Conservation (phyloP, 352 stramenopile genomes). For the Aphanomyces invadans region DNA sequence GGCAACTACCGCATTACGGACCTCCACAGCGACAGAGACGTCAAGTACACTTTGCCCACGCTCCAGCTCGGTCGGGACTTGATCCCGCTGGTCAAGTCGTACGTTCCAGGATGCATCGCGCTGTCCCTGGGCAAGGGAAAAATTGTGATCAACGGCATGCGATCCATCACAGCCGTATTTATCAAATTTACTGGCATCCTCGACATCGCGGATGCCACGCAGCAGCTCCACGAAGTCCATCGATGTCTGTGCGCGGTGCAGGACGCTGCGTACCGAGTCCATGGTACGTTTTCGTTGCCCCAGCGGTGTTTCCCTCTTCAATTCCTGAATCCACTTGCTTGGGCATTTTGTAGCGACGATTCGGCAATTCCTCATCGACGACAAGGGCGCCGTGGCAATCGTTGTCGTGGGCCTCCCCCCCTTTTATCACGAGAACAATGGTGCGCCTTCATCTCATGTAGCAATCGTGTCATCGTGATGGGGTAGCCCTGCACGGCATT, state of each 20-base stretch:
- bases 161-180: slow-evolving; percentile 66
- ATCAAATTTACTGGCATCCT: slow-evolving; percentile 54
- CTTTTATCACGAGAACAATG: slow-evolving; percentile 83
- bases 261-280: slow-evolving; percentile 68
- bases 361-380: slow-evolving; percentile 81
- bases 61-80: slow-evolving; percentile 33
- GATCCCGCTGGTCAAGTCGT: slow-evolving; percentile 51
- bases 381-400: slow-evolving; percentile 77
- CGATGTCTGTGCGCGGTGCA: slow-evolving; percentile 57
- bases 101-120: slow-evolving; percentile 63
- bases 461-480: too few species aligned
- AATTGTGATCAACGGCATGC: slow-evolving; percentile 49
- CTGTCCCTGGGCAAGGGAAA: slow-evolving; percentile 58
- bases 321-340: neutral
- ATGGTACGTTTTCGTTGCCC: too few species aligned
- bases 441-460: slow-evolving; percentile 29
- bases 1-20: slow-evolving; percentile 45
- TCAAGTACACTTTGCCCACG: slow-evolving; percentile 17
- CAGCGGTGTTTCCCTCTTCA: too few species aligned
- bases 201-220: slow-evolving; percentile 33
- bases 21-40: slow-evolving; percentile 22
- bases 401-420: slow-evolving; percentile 65
- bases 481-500: slow-evolving; percentile 52
- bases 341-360: slow-evolving; percentile 34
- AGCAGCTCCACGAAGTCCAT: slow-evolving; percentile 52